Conservation (phyloP, 225 moss, liverwort and hornwort genomes). For the Polytrichum formosum region DNA sequence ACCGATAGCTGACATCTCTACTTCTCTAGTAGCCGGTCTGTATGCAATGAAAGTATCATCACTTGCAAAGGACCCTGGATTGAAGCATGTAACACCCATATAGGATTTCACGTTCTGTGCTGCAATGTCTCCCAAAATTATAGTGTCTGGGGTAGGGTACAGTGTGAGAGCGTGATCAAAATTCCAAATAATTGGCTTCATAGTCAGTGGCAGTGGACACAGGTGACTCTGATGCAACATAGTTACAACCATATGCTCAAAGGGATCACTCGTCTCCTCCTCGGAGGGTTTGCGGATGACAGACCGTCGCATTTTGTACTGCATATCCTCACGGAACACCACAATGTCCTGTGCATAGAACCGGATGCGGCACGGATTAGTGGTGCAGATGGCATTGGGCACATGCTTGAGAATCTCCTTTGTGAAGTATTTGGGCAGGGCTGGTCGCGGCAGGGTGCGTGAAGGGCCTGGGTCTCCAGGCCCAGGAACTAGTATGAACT, state of each 20-base stretch:
- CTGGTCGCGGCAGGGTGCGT: constrained; percentile 85
- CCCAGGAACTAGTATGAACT: constrained; percentile 80
- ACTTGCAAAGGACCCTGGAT: constrained; percentile 86
- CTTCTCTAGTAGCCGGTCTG: constrained; percentile 74
- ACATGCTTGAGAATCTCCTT: constrained; percentile 73
- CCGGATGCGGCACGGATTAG: constrained; percentile 85
- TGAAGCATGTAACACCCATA: constrained; percentile 84
- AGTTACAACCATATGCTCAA: constrained; percentile 88
- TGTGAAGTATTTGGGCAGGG: constrained; percentile 73
- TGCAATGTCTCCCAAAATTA: constrained; percentile 76
- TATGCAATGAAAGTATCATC: constrained; percentile 90
- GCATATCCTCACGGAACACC: constrained; percentile 85
- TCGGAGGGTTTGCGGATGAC: constrained; percentile 84
- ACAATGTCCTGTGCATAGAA: constrained; percentile 93
- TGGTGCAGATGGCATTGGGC: constrained; percentile 75
- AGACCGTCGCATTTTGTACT: constrained; percentile 82
- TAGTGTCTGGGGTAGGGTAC: constrained; percentile 85
- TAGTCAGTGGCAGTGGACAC: constrained; percentile 85
- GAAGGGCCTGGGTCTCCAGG: constrained; percentile 84
- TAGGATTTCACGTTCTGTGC: constrained; percentile 76
- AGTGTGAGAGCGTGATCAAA: constrained; percentile 81
- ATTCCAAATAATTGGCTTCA: constrained; percentile 86
- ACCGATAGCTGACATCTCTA: constrained; percentile 64
- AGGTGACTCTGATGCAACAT: constrained; percentile 89
- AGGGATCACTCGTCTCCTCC: constrained; percentile 90